Base-by-base conservation (phyloP, 768 basidiomycete species). In the Filobasidium wieringae region DNA sequence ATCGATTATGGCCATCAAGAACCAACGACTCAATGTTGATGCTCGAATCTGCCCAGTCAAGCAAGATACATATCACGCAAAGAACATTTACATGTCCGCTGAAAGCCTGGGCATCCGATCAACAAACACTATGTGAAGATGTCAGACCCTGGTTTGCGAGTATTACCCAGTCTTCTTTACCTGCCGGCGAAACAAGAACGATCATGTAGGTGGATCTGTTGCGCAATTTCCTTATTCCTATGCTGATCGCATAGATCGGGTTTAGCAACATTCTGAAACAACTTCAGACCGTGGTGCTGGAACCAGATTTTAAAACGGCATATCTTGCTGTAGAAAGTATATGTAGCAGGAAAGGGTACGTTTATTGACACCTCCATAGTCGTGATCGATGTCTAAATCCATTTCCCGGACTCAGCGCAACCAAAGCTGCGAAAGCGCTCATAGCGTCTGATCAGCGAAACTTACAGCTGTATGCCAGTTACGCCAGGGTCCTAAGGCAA, bases 401-500 rank as follows among this genome's bases (percentile, higher is more conserved):
- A 15, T 30, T 3, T 27, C 17, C 15, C 11, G 31, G 4, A 37
- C 29, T 7, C 59, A 75, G 73, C 3, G 72, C 76, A 3, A 60
- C 72, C 58, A 75, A 75, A 58, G 51, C 64, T 8, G 72, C 73
- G n/a, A 76, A 76, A 57, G 41, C 58, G 2, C 61, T 76, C 32
- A 64, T 77, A 4, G 64, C 70, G 0, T 36, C 54, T 22, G 64
- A 71, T 29, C 70, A 73, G 0, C 59, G 71, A 15, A 72, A 76
- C 43, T 64, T 76, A n/a, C 47, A 63, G 0, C 66, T 77, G 7
- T 77, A 76, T 75, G 71, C 76, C 50, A 72, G 66, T 1, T 77
- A 76, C 63, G 76, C 76, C 12, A 61, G 72, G 2, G 24, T 70
- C 6, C 70, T 74, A 39, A 65, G 74, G 53, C 58, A 68, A 1